These are phyloP conservation scores for Puccinia polysora DNA, from an alignment of 1,284 basidiomycete genomes.

Conservation along the genomic window DNA sequence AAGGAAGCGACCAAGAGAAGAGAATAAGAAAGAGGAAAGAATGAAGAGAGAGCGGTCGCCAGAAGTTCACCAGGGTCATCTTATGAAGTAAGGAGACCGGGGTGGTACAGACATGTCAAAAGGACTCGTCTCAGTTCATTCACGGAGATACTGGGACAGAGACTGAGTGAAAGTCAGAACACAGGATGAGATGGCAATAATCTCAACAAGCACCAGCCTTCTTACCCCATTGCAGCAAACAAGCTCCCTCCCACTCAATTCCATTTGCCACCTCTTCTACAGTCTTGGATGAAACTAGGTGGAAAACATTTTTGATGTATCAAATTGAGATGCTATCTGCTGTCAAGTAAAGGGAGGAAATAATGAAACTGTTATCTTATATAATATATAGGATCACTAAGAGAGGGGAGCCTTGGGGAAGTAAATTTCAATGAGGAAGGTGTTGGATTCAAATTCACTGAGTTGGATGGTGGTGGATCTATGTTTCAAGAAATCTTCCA, in stretches of 20 bases:
- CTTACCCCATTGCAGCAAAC: background rate
- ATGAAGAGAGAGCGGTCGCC: too few species aligned
- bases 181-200: too few species aligned
- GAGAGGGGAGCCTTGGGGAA: conserved; percentile 10
- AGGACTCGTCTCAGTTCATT: too few species aligned
- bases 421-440: background rate
- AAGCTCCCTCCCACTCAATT: background rate
- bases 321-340: background rate
- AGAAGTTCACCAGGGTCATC: too few species aligned
- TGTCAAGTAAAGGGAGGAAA: background rate
- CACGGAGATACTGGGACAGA: too few species aligned
- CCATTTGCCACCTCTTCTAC: too few species aligned
- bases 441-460: background rate
- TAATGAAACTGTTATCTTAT: background rate
- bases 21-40: too few species aligned
- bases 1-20: too few species aligned
- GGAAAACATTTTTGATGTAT: background rate
- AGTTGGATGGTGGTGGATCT: background rate
- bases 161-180: too few species aligned
- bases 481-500: background rate
- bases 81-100: too few species aligned
- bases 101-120: too few species aligned
- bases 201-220: background rate
- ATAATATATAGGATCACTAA: conserved; percentile 14
- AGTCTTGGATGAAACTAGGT: background rate